Conservation (phyloP, 441 rosid species). For the Cnidoscolus chayamansa region DNA sequence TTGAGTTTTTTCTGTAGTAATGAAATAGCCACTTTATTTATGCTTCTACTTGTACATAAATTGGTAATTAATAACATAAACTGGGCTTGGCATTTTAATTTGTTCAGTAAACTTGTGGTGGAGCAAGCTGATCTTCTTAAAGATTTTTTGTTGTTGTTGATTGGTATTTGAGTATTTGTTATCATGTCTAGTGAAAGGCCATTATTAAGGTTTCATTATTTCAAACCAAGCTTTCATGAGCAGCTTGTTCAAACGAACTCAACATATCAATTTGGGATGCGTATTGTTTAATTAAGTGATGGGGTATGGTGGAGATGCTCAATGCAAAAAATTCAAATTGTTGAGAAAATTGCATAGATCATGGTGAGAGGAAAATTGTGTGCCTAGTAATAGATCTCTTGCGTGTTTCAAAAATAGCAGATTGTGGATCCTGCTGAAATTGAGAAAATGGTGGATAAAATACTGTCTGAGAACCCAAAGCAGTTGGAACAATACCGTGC, state of each 20-base stretch:
- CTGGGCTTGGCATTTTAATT: not conserved
- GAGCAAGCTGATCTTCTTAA: not conserved
- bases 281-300: slow-evolving; percentile 3
- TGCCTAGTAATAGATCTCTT: slow-evolving; percentile 15
- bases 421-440: slow-evolving; percentile 77
- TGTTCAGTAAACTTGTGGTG: not conserved
- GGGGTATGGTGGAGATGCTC: not conserved
- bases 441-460: slow-evolving; percentile 70
- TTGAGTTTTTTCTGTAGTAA: not conserved
- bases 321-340: not conserved
- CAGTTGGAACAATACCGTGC: slow-evolving; percentile 80
- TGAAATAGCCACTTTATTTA: not conserved
- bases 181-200: not conserved
- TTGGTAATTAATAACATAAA: not conserved
- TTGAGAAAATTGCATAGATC: slow-evolving; percentile 2
- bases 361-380: not conserved
- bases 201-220: not conserved
- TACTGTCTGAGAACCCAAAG: slow-evolving; percentile 68
- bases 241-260: slow-evolving; percentile 1
- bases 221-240: not conserved
- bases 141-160: not conserved
- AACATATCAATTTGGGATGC: not conserved
- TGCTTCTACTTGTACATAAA: not conserved
- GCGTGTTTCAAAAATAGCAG: slow-evolving; percentile 38
- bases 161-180: not conserved